Evolutionary conservation across 108 stramenopile species (phyloP).

Genomic region (Stephanodiscus triporus): DNA sequence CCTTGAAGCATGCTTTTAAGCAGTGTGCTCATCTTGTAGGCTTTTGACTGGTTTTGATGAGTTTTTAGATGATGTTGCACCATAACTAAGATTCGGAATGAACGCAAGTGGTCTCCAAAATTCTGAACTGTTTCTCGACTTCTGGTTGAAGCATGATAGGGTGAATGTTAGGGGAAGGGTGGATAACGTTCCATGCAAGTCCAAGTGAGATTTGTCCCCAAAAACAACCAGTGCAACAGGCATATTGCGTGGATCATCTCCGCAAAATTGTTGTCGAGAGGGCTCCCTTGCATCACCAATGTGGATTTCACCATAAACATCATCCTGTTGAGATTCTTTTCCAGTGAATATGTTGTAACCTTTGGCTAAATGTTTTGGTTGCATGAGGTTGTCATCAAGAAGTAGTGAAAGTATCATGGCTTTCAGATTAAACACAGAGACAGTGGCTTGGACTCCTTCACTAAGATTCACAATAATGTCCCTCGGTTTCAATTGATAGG

Average conservation of each 20-base stretch:
- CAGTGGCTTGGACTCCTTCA: not conserved
- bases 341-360: not conserved
- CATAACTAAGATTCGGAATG: constrained; percentile 1
- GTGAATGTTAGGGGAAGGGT: not conserved
- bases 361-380: not conserved
- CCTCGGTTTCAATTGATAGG: not conserved
- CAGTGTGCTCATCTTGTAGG: not conserved
- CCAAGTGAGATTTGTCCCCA: constrained; percentile 3
- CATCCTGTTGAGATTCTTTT: not conserved
- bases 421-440: not conserved
- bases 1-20: not conserved
- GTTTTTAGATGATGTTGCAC: not conserved
- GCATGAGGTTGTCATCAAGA: not conserved
- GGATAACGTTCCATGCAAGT: constrained; percentile 4
- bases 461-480: not conserved
- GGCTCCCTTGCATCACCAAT: not conserved
- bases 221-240: not conserved
- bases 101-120: not conserved
- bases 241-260: not conserved
- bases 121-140: not conserved
- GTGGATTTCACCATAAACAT: not conserved
- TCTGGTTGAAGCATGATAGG: not conserved
- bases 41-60: not conserved
- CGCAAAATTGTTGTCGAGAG: not conserved
- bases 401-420: not conserved